These are phyloP conservation scores for Apophysomyces sp. DNA, from an alignment of 371 early-diverging fungal genomes.

Conservation along the genomic window DNA sequence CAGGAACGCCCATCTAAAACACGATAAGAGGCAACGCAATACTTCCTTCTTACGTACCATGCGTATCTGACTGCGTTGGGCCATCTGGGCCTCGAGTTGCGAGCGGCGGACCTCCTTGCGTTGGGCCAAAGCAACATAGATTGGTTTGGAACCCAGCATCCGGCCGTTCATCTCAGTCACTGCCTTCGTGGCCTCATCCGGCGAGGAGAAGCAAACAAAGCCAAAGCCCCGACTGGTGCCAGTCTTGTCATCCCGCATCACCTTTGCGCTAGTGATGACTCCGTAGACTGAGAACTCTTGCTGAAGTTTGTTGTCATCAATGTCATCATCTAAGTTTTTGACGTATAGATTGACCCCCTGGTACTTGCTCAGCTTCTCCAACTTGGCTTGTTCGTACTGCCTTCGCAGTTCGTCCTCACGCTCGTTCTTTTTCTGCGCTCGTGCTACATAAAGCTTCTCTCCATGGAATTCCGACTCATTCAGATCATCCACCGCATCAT, in stretches of 20 bases:
- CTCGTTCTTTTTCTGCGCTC: conserved; percentile 99
- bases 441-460: conserved; percentile 94
- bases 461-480: conserved; percentile 91
- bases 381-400: conserved; percentile 91
- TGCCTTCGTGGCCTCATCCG: conserved; percentile 92
- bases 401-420: conserved; percentile 95
- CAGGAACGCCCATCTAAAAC: conserved; percentile 40
- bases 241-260: conserved; percentile 92
- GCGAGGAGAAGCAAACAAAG: conserved; percentile 89
- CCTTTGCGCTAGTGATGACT: conserved; percentile 94
- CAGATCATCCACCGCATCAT: conserved; percentile 89
- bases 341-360: conserved; percentile 98
- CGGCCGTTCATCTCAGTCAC: conserved; percentile 91
- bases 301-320: conserved; percentile 94
- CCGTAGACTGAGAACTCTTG: conserved; percentile 96
- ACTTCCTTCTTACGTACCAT: conserved; percentile 39
- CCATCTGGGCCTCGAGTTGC: conserved; percentile 93
- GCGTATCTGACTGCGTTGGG: conserved; percentile 87
- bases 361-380: conserved; percentile 95
- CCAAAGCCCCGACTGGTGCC: conserved; percentile 83
- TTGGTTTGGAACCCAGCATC: conserved; percentile 93
- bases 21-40: background rate
- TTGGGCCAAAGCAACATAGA: conserved; percentile 97
- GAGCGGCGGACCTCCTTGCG: conserved; percentile 94
- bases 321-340: conserved; percentile 96